These are phyloP conservation scores for Aspergillus ruber DNA, from an alignment of 2,329 filamentous ascomycete genomes.

Conservation along the genomic window DNA sequence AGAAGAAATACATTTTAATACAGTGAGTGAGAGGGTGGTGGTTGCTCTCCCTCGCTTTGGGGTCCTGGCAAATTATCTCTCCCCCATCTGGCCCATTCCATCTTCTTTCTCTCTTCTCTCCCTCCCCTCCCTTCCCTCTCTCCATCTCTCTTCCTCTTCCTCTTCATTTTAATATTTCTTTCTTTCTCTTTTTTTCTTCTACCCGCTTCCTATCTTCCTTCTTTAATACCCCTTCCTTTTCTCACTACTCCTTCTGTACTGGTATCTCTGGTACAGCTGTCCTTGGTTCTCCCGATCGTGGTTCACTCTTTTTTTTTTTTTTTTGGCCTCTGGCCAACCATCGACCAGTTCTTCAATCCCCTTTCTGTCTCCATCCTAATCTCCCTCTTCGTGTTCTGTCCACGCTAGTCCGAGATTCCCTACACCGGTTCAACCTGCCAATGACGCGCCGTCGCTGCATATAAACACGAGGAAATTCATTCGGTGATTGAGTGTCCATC, in stretches of 20 bases:
- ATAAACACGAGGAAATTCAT: slow-evolving; percentile 5
- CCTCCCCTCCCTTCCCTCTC: slow-evolving; percentile 9
- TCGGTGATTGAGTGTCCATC: slow-evolving; percentile 3
- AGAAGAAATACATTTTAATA: slow-evolving; percentile 1
- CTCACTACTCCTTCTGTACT: background rate
- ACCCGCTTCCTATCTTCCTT: background rate
- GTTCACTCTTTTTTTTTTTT: slow-evolving; percentile 1
- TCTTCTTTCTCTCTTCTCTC: slow-evolving; percentile 7
- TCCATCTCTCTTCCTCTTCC: slow-evolving; percentile 13
- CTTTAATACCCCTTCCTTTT: slow-evolving; percentile 7
- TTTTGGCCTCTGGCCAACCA: background rate
- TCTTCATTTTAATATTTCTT: slow-evolving; percentile 2
- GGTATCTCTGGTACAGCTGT: slow-evolving; percentile 1
- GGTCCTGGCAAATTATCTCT: background rate
- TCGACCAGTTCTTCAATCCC: background rate
- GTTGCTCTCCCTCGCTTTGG: slow-evolving; percentile 2
- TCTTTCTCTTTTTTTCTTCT: background rate
- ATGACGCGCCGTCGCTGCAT: slow-evolving; percentile 10
- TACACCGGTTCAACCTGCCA: slow-evolving; percentile 3
- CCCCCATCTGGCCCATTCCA: slow-evolving; percentile 3
- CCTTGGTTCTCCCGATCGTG: slow-evolving; percentile 10
- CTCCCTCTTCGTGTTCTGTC: background rate
- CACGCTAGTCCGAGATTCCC: background rate
- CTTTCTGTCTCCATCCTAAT: background rate
- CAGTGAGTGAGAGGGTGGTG: background rate